Evolutionary conservation across 148 eudicot species (phyloP), one percentile per base, ranked within the genome.

Genomic region (Cornus suecica): DNA sequence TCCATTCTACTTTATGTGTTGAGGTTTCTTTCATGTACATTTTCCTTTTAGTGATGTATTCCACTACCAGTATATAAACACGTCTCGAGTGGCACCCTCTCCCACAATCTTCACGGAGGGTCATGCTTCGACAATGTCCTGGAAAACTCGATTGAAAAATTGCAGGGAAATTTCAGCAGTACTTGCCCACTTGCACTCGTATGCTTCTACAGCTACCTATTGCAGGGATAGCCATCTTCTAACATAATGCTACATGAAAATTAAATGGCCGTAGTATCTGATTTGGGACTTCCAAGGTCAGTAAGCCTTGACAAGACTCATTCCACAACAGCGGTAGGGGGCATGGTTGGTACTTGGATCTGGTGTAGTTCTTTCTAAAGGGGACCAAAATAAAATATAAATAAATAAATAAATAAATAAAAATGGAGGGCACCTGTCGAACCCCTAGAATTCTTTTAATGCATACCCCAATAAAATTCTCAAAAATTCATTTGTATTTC

Each of bases 311-410:
- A 37, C 23, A 22, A 68, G 15, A 32, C 54, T 23, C 71, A 68
- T 23, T 22, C 41, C 6, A 68, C 51, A 3, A 34, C 51, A 32
- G 20, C 4, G 20, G 71, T 68, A 22, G 45, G 23, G 3, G 52
- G 54, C 14, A 68, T 54, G 22, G 37, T 68, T n/a, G 71, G 54
- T 68, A 68, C 54, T 37, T 68, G 27, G 71, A 68, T 41, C 71
- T 9, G 45, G 45, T 9, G 45, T 41, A 41, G 58, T 52, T 15
- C 58, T 52, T 52, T n/a, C n/a, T n/a, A n/a, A n/a, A n/a, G n/a
- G n/a, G n/a, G n/a, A n/a, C n/a, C n/a, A n/a, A n/a, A n/a, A n/a
- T n/a, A n/a, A n/a, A n/a, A n/a, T n/a, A n/a, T n/a, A n/a, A n/a
- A n/a, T n/a, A n/a, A n/a, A n/a, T n/a, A n/a, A n/a, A n/a, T n/a